Conservation (phyloP, 2,329 filamentous ascomycete genomes). For the Tolypocladium cylindrosporum region DNA sequence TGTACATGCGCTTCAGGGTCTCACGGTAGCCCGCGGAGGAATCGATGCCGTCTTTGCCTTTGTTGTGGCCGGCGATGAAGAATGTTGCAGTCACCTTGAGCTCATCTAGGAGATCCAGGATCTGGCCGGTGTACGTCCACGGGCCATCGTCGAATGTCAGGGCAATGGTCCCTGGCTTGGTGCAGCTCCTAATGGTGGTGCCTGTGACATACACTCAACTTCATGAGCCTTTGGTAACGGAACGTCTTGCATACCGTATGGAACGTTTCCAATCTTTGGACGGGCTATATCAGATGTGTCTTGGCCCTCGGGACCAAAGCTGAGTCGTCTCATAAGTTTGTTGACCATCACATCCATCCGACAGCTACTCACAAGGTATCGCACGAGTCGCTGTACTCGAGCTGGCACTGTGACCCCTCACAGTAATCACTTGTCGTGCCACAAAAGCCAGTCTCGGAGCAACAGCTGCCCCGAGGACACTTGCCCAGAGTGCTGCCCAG, state of each 20-base stretch:
- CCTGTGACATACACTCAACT: conserved; percentile 10
- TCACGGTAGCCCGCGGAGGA: conserved; percentile 19
- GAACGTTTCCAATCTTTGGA: conserved; percentile 21
- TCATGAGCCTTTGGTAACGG: fast-evolving
- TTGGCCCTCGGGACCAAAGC: conserved; percentile 19
- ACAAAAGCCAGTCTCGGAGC: conserved; percentile 27
- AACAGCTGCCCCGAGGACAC: conserved; percentile 22
- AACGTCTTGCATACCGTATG: conserved; percentile 19
- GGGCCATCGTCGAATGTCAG: conserved; percentile 40
- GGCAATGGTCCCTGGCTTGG: conserved; percentile 25
- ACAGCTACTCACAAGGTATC: conserved; percentile 27
- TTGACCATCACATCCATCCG: not conserved
- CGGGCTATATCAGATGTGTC: conserved; percentile 21
- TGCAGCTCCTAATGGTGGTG: conserved; percentile 24
- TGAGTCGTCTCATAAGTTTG: conserved; percentile 6
- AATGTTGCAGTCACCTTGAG: conserved; percentile 26
- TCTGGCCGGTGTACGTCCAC: conserved; percentile 26
- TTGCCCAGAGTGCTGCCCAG: not conserved
- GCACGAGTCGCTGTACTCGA: conserved; percentile 28
- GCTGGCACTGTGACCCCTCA: conserved; percentile 26
- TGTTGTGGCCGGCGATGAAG: conserved; percentile 33
- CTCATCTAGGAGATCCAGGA: conserved; percentile 27
- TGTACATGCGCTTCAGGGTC: conserved; percentile 30
- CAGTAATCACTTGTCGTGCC: conserved; percentile 24
- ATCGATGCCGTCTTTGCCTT: conserved; percentile 29